phyloP scores from a whole-genome alignment of 176 grass and related monocot genomes.

The Oryza rufipogon region DNA sequence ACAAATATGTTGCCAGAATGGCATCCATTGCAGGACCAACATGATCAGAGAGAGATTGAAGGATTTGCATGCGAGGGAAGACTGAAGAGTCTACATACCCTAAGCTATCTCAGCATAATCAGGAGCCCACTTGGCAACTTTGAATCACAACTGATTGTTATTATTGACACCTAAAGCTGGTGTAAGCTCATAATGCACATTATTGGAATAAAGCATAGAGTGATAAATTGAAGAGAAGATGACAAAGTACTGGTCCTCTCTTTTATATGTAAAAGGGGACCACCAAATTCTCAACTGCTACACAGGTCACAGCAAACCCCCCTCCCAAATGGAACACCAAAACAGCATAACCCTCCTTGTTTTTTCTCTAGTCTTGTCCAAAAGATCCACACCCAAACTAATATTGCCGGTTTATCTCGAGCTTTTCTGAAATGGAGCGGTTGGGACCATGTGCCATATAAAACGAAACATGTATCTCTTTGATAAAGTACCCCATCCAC shows the following conservation, averaged over 20 bases:
- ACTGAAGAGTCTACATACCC: neutral
- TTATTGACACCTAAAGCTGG: conserved; percentile 20
- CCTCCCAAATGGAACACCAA: conserved; percentile 29
- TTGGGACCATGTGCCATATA: conserved; percentile 47
- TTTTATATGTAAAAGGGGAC: conserved; percentile 31
- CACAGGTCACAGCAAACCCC: conserved; percentile 32
- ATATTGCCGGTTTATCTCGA: conserved; percentile 14
- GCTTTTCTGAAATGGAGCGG: conserved; percentile 23
- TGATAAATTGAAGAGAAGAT: conserved; percentile 36
- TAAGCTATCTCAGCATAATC: conserved; percentile 10
- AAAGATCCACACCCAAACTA: conserved; percentile 24
- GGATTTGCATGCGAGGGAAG: neutral
- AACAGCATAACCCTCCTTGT: conserved; percentile 55
- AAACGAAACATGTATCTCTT: conserved; percentile 44
- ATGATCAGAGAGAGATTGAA: neutral
- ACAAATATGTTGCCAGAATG: neutral
- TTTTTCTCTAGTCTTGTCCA: conserved; percentile 41
- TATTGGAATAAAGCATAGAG: conserved; percentile 26
- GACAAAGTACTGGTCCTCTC: conserved; percentile 39
- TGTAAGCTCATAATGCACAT: conserved; percentile 19
- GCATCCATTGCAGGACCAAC: neutral
- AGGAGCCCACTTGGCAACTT: conserved; percentile 24
- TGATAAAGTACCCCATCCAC: conserved; percentile 22
- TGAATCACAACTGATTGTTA: conserved; percentile 5
- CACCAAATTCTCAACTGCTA: conserved; percentile 42